Conservation (phyloP, 805 yeast species). For the Metschnikowia lachancei region DNA sequence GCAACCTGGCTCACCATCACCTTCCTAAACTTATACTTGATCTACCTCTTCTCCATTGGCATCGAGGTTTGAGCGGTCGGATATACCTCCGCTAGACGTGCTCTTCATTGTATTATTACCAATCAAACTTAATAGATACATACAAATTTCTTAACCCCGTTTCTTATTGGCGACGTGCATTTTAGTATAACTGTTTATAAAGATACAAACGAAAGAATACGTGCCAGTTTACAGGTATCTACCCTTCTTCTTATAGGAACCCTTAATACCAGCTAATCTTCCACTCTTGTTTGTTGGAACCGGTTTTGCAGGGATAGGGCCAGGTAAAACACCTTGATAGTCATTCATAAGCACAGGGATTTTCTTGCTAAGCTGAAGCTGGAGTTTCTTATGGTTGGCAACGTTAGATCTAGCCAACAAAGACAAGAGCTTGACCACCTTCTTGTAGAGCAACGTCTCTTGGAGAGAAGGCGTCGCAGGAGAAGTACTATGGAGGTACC, state of each 20-base stretch:
- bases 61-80: constrained; percentile 30
- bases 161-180: background rate
- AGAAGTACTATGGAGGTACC: constrained; percentile 32
- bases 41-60: constrained; percentile 41
- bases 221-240: constrained; percentile 1
- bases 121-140: background rate
- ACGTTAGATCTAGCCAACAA: constrained; percentile 33
- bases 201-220: background rate
- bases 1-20: constrained; percentile 41
- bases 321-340: constrained; percentile 79
- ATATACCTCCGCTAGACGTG: background rate
- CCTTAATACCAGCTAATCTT: constrained; percentile 40
- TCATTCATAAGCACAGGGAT: constrained; percentile 72
- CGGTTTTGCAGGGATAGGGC: constrained; percentile 34
- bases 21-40: constrained; percentile 39
- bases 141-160: background rate
- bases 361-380: constrained; percentile 34
- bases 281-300: constrained; percentile 19
- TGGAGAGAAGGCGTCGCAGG: constrained; percentile 26
- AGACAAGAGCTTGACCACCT: constrained; percentile 29
- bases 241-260: constrained; percentile 38
- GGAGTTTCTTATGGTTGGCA: constrained; percentile 25
- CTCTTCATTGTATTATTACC: background rate
- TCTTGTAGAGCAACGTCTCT: constrained; percentile 31
- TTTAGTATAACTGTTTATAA: no score